These are phyloP conservation scores for Alisma plantagoaquatica DNA, from an alignment of 106 monocot species.

Conservation along the genomic window DNA sequence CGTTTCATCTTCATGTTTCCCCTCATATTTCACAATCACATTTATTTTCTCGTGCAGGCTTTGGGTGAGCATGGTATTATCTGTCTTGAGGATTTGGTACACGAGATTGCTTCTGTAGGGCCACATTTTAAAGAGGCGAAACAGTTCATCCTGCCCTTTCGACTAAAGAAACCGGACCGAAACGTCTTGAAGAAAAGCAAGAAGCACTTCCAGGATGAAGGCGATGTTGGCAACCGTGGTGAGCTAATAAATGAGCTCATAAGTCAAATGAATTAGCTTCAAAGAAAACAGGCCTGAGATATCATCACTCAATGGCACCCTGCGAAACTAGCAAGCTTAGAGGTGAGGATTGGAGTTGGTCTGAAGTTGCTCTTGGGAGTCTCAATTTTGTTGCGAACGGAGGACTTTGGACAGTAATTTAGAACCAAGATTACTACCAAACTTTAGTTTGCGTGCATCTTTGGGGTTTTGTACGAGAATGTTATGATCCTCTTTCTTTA, in stretches of 20 bases:
- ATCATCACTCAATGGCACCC: too few species aligned
- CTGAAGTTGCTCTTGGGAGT: too few species aligned
- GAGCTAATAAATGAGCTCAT: constrained; percentile 84
- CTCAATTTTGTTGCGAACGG: too few species aligned
- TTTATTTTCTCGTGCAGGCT: constrained; percentile 24
- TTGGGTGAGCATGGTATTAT: constrained; percentile 66
- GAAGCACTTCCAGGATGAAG: constrained; percentile 56
- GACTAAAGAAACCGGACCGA: constrained; percentile 60
- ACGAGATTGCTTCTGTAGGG: constrained; percentile 59
- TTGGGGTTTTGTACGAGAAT: too few species aligned
- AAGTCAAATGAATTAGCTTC: constrained; percentile 57
- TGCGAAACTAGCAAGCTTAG: too few species aligned
- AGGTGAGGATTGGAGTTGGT: too few species aligned
- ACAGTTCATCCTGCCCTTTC: constrained; percentile 65
- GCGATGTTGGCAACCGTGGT: constrained; percentile 71
- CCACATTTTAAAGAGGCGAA: constrained; percentile 62
- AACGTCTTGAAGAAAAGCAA: constrained; percentile 31
- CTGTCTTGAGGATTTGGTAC: constrained; percentile 83
- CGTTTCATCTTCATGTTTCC: too few species aligned
- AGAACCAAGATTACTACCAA: too few species aligned
- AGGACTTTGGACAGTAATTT: too few species aligned
- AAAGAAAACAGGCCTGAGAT: too few species aligned
- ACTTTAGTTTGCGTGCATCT: too few species aligned
- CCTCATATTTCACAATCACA: background rate
- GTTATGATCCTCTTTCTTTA: too few species aligned